Conservation (phyloP, 2,329 filamentous ascomycete species). For the Proliferodiscus dingleyae region DNA sequence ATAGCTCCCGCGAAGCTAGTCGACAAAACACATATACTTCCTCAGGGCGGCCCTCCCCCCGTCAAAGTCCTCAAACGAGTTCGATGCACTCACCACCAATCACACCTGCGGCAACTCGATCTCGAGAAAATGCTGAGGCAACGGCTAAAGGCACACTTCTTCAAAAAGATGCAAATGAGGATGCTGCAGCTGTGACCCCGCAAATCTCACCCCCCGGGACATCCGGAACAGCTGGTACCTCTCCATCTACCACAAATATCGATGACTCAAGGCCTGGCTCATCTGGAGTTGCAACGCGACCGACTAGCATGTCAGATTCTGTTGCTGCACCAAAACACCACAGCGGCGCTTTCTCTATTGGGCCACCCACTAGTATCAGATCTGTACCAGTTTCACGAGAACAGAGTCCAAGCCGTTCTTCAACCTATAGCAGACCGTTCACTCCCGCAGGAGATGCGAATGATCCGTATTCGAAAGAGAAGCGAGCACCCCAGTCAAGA, state of each 20-base stretch:
- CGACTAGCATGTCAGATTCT: conserved; percentile 20
- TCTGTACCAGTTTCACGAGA: conserved; percentile 53
- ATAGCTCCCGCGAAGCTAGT: conserved; percentile 53
- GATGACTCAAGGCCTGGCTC: conserved; percentile 30
- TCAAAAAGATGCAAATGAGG: conserved; percentile 34
- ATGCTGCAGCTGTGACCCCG: conserved; percentile 57
- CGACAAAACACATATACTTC: conserved; percentile 61
- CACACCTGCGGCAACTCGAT: conserved; percentile 74
- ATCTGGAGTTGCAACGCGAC: conserved; percentile 26
- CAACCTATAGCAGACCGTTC: conserved; percentile 65
- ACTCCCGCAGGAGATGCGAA: conserved; percentile 75
- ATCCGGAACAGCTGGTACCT: conserved; percentile 44
- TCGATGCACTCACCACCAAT: conserved; percentile 83
- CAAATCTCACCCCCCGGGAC: conserved; percentile 59
- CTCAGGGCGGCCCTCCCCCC: conserved; percentile 60
- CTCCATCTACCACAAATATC: conserved; percentile 33
- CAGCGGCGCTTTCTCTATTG: conserved; percentile 29
- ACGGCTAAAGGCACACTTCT: conserved; percentile 32
- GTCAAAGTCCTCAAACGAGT: conserved; percentile 60
- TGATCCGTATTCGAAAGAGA: conserved; percentile 82
- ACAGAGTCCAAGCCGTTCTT: conserved; percentile 58
- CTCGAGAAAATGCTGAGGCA: conserved; percentile 43
- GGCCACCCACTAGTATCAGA: conserved; percentile 31
- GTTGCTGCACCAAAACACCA: conserved; percentile 17
- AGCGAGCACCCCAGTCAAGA: conserved; percentile 64